phyloP scores from a whole-genome alignment of 768 basidiomycete genomes.

The Hygrophorus russula region DNA sequence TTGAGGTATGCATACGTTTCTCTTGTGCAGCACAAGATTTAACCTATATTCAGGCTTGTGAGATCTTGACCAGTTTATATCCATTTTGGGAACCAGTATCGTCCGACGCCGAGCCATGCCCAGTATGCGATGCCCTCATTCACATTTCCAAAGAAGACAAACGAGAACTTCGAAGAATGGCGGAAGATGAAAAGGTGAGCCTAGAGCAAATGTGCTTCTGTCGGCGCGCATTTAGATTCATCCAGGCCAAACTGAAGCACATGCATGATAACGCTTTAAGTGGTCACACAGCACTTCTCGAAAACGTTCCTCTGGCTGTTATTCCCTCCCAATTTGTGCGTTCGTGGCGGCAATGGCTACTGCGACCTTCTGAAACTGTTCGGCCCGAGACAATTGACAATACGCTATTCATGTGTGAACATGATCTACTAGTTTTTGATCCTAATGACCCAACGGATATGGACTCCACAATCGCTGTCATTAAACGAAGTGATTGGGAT shows the following conservation, averaged over 20 bases:
- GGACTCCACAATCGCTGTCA: slow-evolving; percentile 42
- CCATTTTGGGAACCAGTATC: slow-evolving; percentile 53
- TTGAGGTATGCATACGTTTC: slow-evolving; percentile 28
- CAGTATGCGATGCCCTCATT: slow-evolving; percentile 47
- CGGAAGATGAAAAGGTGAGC: slow-evolving; percentile 70
- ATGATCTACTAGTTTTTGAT: slow-evolving; percentile 53
- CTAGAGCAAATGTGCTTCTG: slow-evolving; percentile 4
- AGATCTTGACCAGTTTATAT: slow-evolving; percentile 45
- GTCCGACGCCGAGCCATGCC: slow-evolving; percentile 41
- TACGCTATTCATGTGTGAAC: slow-evolving; percentile 52
- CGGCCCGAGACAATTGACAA: slow-evolving; percentile 61
- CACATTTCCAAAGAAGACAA: slow-evolving; percentile 51
- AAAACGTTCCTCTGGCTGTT: slow-evolving; percentile 43
- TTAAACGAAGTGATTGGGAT: slow-evolving; percentile 58
- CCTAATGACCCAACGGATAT: slow-evolving; percentile 51
- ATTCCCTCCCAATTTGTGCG: slow-evolving; percentile 52
- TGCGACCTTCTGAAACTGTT: slow-evolving; percentile 36
- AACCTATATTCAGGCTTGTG: slow-evolving; percentile 34
- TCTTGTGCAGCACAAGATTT: slow-evolving; percentile 2
- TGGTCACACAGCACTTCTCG: slow-evolving; percentile 31
- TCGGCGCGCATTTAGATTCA: slow-evolving; percentile 8
- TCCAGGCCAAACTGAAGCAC: slow-evolving; percentile 50
- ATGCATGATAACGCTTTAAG: slow-evolving; percentile 47
- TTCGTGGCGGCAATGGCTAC: slow-evolving; percentile 62
- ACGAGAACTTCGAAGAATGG: slow-evolving; percentile 47